Evolutionary conservation across 148 eudicot species (phyloP).

Genomic region (Rhododendron simsii): DNA sequence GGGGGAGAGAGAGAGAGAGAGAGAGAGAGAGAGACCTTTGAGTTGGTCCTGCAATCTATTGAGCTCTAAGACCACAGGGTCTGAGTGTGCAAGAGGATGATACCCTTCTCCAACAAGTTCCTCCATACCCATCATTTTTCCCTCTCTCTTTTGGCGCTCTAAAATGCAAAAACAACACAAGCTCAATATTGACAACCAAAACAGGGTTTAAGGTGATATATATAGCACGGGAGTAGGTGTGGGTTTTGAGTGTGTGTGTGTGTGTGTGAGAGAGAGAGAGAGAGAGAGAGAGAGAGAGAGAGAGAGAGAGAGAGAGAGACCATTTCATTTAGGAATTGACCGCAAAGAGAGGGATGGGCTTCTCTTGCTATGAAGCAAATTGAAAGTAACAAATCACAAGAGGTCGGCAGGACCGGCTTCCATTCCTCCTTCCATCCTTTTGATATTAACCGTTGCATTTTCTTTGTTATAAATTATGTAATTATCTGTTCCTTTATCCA

Average conservation of each 20-base stretch:
- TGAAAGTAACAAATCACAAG: conserved; percentile 26
- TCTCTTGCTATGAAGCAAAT: conserved; percentile 32
- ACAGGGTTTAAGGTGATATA: conserved; percentile 20
- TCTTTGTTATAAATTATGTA: neutral
- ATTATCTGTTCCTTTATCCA: neutral
- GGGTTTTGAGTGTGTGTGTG: conserved; percentile 17
- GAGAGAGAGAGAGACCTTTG: conserved; percentile 31
- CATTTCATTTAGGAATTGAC: conserved; percentile 51
- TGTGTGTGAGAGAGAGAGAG: conserved; percentile 14
- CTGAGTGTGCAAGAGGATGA: conserved; percentile 38
- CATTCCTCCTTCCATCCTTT: conserved; percentile 18
- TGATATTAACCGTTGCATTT: conserved; percentile 31
- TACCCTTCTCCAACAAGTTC: conserved; percentile 25
- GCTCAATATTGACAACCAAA: neutral
- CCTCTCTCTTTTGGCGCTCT: neutral
- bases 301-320: conserved; percentile 15
- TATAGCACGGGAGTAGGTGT: conserved; percentile 18
- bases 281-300: conserved; percentile 9
- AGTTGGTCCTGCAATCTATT: conserved; percentile 57
- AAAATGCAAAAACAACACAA: conserved; percentile 1
- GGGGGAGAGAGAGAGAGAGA: neutral
- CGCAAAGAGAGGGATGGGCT: conserved; percentile 34
- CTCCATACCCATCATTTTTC: conserved; percentile 31
- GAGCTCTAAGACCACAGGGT: conserved; percentile 68
- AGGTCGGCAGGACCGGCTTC: conserved; percentile 43